Conservation (phyloP, 2,329 filamentous ascomycete species). For the Colletotrichum siamense region DNA sequence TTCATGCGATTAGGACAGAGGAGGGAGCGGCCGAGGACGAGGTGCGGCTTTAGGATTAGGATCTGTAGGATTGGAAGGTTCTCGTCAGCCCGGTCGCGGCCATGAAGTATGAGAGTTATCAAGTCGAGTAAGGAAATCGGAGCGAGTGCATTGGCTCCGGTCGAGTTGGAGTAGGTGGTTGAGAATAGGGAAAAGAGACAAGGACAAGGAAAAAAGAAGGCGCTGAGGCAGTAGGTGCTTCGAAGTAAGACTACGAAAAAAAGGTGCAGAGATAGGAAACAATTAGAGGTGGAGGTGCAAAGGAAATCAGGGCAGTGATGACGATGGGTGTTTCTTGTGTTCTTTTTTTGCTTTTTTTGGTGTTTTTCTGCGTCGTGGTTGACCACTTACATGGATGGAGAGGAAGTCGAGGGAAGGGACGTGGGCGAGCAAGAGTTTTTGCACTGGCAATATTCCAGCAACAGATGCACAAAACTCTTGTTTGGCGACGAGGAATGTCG, state of each 20-base stretch:
- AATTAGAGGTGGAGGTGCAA: background rate
- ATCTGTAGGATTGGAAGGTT: conserved; percentile 3
- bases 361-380: background rate
- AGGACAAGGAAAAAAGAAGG: background rate
- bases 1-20: conserved; percentile 15
- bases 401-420: background rate
- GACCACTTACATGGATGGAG: conserved; percentile 21
- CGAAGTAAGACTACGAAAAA: background rate
- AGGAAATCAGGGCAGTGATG: background rate
- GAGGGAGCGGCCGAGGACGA: background rate
- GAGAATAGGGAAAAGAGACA: background rate
- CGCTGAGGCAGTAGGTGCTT: background rate
- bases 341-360: background rate
- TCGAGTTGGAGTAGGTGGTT: background rate
- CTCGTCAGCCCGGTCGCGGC: conserved; percentile 10
- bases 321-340: background rate
- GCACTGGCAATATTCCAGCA: conserved; percentile 27
- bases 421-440: conserved; percentile 15
- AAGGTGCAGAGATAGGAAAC: background rate
- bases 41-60: conserved; percentile 6
- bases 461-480: conserved; percentile 16
- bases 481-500: conserved; percentile 18
- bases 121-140: background rate
- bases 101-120: background rate
- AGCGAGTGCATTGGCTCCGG: background rate